A percentile compares a stretch with the other conserved stretches of the same genome.
phyloP scores from a whole-genome alignment of 73 alveolate species.

The Tetrahymena borealis region DNA sequence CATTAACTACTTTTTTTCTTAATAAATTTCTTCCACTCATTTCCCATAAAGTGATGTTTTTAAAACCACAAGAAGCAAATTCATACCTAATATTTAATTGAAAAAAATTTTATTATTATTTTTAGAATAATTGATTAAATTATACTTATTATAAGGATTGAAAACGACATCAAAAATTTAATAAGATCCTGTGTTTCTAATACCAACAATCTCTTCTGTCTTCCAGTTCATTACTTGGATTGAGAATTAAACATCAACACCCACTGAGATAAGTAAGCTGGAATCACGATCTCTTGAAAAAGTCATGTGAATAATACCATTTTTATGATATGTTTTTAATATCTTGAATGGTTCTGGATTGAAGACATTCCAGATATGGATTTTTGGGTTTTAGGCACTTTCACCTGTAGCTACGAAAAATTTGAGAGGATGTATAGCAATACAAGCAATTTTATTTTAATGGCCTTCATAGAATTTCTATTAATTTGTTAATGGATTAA shows the following conservation, averaged over 20 bases:
- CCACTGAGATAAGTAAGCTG: constrained; percentile 16
- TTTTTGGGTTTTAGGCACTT: constrained; percentile 57
- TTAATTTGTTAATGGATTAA: constrained; percentile 63
- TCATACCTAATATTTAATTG: constrained; percentile 7
- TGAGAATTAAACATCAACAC: constrained; percentile 29
- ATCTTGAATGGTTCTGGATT: constrained; percentile 75
- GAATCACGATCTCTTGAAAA: constrained; percentile 38
- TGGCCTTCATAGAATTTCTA: constrained; percentile 90
- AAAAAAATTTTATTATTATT: neutral
- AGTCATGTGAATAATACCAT: constrained; percentile 23
- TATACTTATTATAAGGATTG: constrained; percentile 60
- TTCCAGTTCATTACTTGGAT: constrained; percentile 70
- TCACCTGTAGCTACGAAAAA: constrained; percentile 91
- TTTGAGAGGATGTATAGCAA: constrained; percentile 78
- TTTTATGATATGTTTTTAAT: constrained; percentile 25
- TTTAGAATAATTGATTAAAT: neutral
- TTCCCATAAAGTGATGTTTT: constrained; percentile 79
- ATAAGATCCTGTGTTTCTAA: constrained; percentile 70
- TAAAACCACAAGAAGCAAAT: constrained; percentile 84
- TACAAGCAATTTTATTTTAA: constrained; percentile 65
- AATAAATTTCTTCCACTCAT: constrained; percentile 68
- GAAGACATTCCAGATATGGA: constrained; percentile 86
- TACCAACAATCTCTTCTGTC: constrained; percentile 64
- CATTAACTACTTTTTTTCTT: constrained; percentile 32
- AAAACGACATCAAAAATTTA: constrained; percentile 78